Percentiles rank a stretch among this genome's conserved stretches.
These are phyloP conservation scores for Leccinellum rugosiceps DNA, from an alignment of 768 basidiomycete species.

Conservation along the genomic window DNA sequence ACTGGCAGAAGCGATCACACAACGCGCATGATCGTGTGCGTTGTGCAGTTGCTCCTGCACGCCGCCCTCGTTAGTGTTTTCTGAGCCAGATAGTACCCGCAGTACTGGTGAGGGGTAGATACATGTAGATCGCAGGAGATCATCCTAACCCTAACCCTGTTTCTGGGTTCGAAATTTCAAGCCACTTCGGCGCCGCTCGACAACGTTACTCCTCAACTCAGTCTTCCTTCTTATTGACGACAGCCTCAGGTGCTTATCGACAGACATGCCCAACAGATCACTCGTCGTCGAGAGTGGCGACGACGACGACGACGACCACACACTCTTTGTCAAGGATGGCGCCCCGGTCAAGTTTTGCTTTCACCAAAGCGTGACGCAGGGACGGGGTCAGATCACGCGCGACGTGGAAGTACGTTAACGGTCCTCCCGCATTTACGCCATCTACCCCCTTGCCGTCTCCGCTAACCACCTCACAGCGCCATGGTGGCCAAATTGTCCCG, in stretches of 20 bases:
- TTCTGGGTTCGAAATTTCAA: slow-evolving; percentile 28
- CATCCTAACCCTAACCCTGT: slow-evolving; percentile 26
- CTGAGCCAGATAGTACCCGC: no score
- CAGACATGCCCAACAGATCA: not conserved
- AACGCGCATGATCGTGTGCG: no score
- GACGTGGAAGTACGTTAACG: slow-evolving; percentile 19
- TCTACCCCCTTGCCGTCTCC: not conserved
- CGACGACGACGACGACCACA: not conserved
- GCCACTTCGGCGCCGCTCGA: not conserved
- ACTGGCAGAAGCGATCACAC: no score
- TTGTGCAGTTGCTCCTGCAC: no score
- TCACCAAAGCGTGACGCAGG: slow-evolving; percentile 25
- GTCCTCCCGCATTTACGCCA: not conserved
- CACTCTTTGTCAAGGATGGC: slow-evolving; percentile 24
- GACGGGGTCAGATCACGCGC: slow-evolving; percentile 13
- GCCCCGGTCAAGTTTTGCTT: slow-evolving; percentile 26
- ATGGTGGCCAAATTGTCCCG: slow-evolving; percentile 19
- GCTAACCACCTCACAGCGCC: slow-evolving; percentile 4
- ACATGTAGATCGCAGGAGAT: not conserved
- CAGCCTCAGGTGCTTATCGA: no score
- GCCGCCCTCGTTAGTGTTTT: no score
- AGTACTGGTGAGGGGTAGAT: no score
- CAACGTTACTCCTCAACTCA: not conserved
- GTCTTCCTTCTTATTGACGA: no score
- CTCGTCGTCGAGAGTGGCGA: not conserved